A percentile compares a stretch with the other conserved stretches of the same genome.
Conservation (phyloP, 768 basidiomycete species). For the Tulasnella sp. region DNA sequence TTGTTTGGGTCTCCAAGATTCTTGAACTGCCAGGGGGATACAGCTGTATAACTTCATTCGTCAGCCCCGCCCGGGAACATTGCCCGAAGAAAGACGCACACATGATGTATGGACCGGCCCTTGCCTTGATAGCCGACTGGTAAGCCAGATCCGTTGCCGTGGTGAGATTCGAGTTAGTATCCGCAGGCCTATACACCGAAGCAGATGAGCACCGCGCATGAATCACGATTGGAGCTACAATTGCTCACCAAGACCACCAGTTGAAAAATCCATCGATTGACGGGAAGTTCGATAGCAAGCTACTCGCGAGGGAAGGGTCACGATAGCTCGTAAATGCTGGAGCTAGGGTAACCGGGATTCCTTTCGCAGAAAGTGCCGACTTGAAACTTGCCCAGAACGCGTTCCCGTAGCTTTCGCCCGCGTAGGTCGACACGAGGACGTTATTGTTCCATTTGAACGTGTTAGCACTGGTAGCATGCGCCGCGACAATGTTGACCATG, state of each 20-base stretch:
- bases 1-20: slow-evolving; percentile 10
- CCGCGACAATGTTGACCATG: neutral
- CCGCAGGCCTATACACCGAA: neutral
- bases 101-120: slow-evolving; percentile 16
- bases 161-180: slow-evolving; percentile 1
- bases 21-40: slow-evolving; percentile 18
- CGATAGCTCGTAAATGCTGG: slow-evolving; percentile 28
- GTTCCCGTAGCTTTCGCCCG: neutral
- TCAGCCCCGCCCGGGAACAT: neutral
- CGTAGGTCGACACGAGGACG: neutral
- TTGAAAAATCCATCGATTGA: slow-evolving; percentile 29
- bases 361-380: neutral
- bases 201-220: no score
- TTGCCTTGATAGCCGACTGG: neutral
- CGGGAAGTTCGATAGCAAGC: slow-evolving; percentile 23
- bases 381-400: neutral
- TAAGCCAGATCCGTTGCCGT: slow-evolving; percentile 8
- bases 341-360: slow-evolving; percentile 18
- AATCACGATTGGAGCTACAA: no score
- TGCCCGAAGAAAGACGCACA: neutral
- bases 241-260: slow-evolving; percentile 29
- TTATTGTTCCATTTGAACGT: neutral
- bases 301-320: slow-evolving; percentile 21
- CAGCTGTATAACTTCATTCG: neutral
- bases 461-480: neutral